Evolutionary conservation across 345 rosid species (phyloP).

Genomic region (Populus nigra): DNA sequence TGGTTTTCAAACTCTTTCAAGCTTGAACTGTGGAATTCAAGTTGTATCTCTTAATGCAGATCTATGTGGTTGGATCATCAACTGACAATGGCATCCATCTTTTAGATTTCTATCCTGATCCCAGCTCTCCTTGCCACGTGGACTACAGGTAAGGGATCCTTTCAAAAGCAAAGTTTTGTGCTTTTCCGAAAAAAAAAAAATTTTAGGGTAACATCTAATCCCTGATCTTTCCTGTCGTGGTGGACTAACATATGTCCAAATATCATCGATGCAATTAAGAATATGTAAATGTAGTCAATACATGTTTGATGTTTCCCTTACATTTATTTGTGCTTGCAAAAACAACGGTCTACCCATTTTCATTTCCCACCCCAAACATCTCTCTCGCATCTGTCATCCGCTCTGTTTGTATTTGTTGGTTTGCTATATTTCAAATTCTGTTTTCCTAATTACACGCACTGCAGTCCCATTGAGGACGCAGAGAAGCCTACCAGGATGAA

Average conservation of each 20-base stretch:
- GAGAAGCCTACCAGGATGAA: slow-evolving; percentile 21
- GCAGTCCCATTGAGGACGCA: slow-evolving; percentile 42
- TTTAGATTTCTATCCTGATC: slow-evolving; percentile 82
- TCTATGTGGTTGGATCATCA: slow-evolving; percentile 74
- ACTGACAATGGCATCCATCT: slow-evolving; percentile 74
- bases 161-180: neutral
- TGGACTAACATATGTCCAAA: neutral
- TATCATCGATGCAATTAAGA: neutral
- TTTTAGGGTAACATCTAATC: neutral
- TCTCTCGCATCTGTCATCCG: too few relatives aligned
- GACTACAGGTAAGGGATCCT: slow-evolving; percentile 54
- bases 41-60: slow-evolving; percentile 41
- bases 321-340: too few relatives aligned
- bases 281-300: neutral
- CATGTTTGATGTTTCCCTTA: too few relatives aligned
- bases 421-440: neutral
- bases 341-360: too few relatives aligned
- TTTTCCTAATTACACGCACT: neutral
- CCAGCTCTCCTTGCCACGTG: slow-evolving; percentile 81
- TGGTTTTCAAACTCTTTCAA: neutral
- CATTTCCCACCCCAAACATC: too few relatives aligned
- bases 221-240: neutral
- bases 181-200: too few relatives aligned
- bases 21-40: neutral
- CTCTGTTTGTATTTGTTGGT: neutral